Percentiles rank a stretch among this genome's conserved stretches.
Evolutionary conservation across 169 alveolate species (phyloP).

Genomic region (Plasmodium gallinaceum): DNA sequence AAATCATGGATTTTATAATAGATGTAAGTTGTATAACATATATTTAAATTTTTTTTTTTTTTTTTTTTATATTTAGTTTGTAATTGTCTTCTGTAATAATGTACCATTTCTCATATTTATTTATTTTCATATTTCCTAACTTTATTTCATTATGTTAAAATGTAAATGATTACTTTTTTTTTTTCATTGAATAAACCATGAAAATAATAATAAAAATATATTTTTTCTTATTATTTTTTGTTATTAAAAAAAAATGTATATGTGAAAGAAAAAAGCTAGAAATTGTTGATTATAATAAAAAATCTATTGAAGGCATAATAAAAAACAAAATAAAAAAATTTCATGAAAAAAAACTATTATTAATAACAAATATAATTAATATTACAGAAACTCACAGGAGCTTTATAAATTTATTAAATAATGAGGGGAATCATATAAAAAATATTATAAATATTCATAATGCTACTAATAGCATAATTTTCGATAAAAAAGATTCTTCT

Average conservation of each 20-base stretch:
- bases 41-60: no score
- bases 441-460: conserved; percentile 11
- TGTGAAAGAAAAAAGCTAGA: conserved; percentile 30
- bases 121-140: neutral
- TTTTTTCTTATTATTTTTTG: neutral
- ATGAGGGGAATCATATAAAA: conserved; percentile 7
- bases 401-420: conserved; percentile 19
- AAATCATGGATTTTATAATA: no score
- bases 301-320: conserved; percentile 15
- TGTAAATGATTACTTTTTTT: neutral
- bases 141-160: neutral
- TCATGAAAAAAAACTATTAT: conserved; percentile 15
- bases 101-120: neutral
- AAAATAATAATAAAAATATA: neutral
- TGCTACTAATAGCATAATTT: neutral
- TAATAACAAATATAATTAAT: conserved; percentile 45
- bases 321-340: conserved; percentile 51
- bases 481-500: neutral
- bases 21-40: no score
- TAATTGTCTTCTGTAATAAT: no score
- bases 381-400: neutral
- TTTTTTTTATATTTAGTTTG: no score
- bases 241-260: conserved; percentile 5
- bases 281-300: conserved; percentile 9
- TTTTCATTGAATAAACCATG: conserved; percentile 7